These are phyloP conservation scores for Astragalus membranaceus DNA, from an alignment of 306 rosid species.

Conservation along the genomic window DNA sequence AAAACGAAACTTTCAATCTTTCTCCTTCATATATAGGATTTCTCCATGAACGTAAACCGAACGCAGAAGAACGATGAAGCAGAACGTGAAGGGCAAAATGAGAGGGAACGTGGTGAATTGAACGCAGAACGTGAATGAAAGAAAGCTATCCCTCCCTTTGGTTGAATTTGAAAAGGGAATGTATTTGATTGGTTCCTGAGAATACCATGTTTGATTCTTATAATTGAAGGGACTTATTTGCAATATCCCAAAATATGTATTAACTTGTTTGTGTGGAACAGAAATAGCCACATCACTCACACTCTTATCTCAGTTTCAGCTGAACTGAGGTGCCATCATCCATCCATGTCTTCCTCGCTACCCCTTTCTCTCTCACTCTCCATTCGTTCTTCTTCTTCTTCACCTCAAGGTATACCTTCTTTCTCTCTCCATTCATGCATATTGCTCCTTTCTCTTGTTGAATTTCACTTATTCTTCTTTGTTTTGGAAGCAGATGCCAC, in stretches of 20 bases:
- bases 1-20: conserved; percentile 17
- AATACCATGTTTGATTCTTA: no score
- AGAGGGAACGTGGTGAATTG: no score
- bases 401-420: conserved; percentile 41
- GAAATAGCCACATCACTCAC: neutral
- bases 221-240: no score
- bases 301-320: neutral
- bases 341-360: conserved; percentile 42
- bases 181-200: no score
- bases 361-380: conserved; percentile 40
- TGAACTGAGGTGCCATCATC: neutral
- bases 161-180: no score
- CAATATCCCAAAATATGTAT: no score
- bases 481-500: conserved; percentile 34
- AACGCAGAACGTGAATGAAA: no score
- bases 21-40: neutral
- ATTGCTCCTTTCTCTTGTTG: neutral
- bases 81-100: no score
- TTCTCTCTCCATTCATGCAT: neutral
- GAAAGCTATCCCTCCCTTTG: no score
- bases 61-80: no score
- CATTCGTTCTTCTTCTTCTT: conserved; percentile 50
- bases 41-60: no score
- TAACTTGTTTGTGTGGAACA: neutral
- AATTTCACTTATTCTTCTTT: neutral